Evolutionary conservation across 2,329 filamentous ascomycete species (phyloP).

Genomic region (Beauveria rudraprayagi): DNA sequence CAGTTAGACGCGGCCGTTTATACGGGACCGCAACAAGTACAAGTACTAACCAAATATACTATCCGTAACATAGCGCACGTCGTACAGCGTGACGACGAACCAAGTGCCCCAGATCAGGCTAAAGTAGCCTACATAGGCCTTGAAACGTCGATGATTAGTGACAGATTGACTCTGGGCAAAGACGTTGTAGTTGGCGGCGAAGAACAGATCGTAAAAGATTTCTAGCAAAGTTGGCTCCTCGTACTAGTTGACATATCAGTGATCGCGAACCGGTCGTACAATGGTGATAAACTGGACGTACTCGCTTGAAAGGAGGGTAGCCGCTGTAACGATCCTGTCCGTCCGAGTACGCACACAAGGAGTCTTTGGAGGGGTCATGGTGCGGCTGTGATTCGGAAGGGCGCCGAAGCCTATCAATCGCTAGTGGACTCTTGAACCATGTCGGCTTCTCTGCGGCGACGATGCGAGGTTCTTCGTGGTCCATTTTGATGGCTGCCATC

Average conservation of each 20-base stretch:
- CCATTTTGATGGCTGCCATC: neutral
- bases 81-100: constrained; percentile 55
- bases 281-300: neutral
- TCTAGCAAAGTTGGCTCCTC: constrained; percentile 29
- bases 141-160: constrained; percentile 24
- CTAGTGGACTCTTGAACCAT: constrained; percentile 8
- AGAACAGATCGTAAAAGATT: constrained; percentile 32
- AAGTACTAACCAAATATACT: constrained; percentile 44
- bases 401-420: neutral
- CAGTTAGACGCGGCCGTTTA: neutral
- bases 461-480: constrained; percentile 5
- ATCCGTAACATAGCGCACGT: constrained; percentile 58
- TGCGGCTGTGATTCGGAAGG: neutral
- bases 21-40: neutral
- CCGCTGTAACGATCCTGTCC: neutral
- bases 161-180: constrained; percentile 34
- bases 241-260: constrained; percentile 11
- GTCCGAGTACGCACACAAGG: neutral
- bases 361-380: neutral
- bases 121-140: constrained; percentile 29
- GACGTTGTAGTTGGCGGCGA: constrained; percentile 54
- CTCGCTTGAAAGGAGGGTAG: constrained; percentile 7
- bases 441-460: constrained; percentile 4
- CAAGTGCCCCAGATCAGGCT: constrained; percentile 61
- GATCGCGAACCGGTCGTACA: neutral